Evolutionary conservation across 352 stramenopile genomes (phyloP), one percentile per base, ranked within the genome.

Genomic region (Pythium monospermum): DNA sequence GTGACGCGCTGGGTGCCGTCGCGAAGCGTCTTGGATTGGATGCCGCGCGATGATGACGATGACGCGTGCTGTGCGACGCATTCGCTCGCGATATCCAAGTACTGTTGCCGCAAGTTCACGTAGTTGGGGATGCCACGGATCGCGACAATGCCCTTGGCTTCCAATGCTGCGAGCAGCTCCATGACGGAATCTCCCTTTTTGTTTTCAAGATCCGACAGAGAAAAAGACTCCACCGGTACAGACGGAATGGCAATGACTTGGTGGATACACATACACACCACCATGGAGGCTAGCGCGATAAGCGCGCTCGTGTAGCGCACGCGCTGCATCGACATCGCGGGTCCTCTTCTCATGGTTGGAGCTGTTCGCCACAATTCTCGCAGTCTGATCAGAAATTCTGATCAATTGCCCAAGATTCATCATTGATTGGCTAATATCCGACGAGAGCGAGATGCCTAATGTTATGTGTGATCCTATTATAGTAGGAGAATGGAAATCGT

Each of bases 1-100:
- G 57, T 66, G 22, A 22, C 39, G 33, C 57, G 57, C 33, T 54
- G 25, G 2, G 57, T 66, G 25, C 57, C 57, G 30, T 61, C 57
- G 5, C 22, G 8, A n/a, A 66, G 57, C 12, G 35, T 52, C 44
- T 57, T 57, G 45, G 53, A 51, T 19, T 51, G 39, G 11, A 61
- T 37, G 2, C 31, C 51, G 18, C 15, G 26, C 8, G 38, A 32
- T 7, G n/a, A 44, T 51, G 36, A 21, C 8, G 38, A 32, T 7
- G n/a, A 44, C 57, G 36, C 15, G 16, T 31, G 7, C 2, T 30
- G n/a, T 1, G 8, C 25, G 27, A 53, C 43, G 33, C 57, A 64
- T n/a, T 35, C 32, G n/a, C 47, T 52, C 4, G 57, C 57, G 6
- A 19, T 33, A 10, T 51, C n/a, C 13, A 59, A 28, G 38, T 53